Base-by-base conservation (phyloP, 805 yeast genomes). In the Candida incommunis region DNA sequence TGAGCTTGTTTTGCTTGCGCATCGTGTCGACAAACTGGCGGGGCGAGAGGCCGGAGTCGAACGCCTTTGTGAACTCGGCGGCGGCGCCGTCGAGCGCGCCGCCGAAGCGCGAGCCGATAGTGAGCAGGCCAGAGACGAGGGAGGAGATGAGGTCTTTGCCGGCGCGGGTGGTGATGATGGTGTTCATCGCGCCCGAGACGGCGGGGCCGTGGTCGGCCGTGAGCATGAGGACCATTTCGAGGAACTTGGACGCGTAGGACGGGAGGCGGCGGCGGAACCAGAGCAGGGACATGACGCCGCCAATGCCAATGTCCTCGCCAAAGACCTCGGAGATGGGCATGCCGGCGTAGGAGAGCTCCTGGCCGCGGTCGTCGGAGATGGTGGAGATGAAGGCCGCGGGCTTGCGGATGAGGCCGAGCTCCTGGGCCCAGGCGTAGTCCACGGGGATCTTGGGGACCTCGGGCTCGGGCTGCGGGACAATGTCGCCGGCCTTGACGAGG, bases 161-260 rank as follows among this genome's bases (percentile, higher is more conserved):
- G 22, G 72, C 72, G 49, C 72, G 64, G 34, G 72, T 68, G 40
- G 72, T 67, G 51, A 67, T 64, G 47, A 67, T 67, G 45, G 72
- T 67, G 59, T 67, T 67, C 72, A 68, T 66, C 45, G 72, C 72
- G 46, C 72, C 72, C 23, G 65, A 58, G 16, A 67, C 72, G 41
- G 72, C 72, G 20, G 72, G 72, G 46, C 72, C 72, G 53, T 67
- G 72, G 52, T 67, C 72, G 35, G 72, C 72, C 23, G 72, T 68
- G 31, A 67, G 61, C 72, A 68, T 68, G 43, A 67, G 63, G n/a
- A 67, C 72, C 72, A 67, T 67, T 54, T 67, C 72, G 40, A 67
- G 52, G 55, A 67, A 67, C 63, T 66, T 66, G 45, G 69, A 56
- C 31, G 70, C 72, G 46, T 66, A 67, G 31, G 58, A 48, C 22